phyloP scores from a whole-genome alignment of 2,329 filamentous ascomycete species.

The Cladosporium sp. region DNA sequence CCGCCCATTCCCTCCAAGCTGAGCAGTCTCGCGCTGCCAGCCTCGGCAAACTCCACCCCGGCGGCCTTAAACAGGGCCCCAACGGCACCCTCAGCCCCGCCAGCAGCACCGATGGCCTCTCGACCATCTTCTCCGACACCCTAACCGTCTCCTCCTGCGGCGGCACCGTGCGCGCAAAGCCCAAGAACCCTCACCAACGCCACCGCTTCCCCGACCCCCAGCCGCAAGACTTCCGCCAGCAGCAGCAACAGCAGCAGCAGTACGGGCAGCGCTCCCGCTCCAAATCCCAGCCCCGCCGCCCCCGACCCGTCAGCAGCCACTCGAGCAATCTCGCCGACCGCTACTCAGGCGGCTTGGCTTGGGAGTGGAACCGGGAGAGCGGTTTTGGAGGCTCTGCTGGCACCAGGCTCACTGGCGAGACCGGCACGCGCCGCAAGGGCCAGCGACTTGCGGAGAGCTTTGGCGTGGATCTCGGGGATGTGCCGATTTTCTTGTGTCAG shows the following conservation, averaged over 20 bases:
- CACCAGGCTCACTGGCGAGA: conserved; percentile 22
- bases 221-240: neutral
- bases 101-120: conserved; percentile 11
- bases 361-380: conserved; percentile 30
- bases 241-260: neutral
- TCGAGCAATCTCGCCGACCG: conserved; percentile 20
- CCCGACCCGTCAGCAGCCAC: conserved; percentile 2
- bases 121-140: conserved; percentile 10
- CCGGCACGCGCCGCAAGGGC: conserved; percentile 28
- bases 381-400: conserved; percentile 34
- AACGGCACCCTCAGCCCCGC: conserved; percentile 7
- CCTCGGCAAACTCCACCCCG: conserved; percentile 12
- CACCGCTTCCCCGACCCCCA: conserved; percentile 1
- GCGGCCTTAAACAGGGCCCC: neutral
- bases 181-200: neutral
- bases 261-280: neutral
- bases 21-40: conserved; percentile 23
- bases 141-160: conserved; percentile 7
- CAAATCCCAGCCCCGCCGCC: conserved; percentile 1
- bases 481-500: conserved; percentile 32
- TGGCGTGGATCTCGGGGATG: conserved; percentile 35
- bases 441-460: conserved; percentile 27
- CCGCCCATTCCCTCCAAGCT: conserved; percentile 19
- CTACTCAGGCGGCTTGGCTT: conserved; percentile 32
- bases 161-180: conserved; percentile 5